phyloP scores from a whole-genome alignment of 208 protist species.

The Trypanosoma boissoni region DNA sequence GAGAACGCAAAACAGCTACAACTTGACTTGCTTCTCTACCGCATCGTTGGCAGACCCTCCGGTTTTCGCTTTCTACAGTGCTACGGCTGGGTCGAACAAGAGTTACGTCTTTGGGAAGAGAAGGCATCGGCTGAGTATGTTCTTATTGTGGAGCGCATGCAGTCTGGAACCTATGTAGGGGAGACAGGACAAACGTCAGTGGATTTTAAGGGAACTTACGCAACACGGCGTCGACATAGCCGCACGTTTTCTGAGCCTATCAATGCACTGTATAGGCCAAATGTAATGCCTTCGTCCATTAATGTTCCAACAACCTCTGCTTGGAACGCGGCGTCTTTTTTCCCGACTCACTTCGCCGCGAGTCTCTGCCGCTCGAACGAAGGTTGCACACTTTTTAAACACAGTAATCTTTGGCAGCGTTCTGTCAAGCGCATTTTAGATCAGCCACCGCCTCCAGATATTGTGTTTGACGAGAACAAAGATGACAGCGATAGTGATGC shows the following conservation, averaged over 20 bases:
- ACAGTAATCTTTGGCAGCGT: slow-evolving; percentile 79
- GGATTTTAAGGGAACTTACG: slow-evolving; percentile 20
- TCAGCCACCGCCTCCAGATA: slow-evolving; percentile 71
- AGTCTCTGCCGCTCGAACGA: slow-evolving; percentile 72
- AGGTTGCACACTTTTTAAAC: slow-evolving; percentile 78
- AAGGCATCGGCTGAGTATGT: slow-evolving; percentile 57
- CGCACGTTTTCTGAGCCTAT: slow-evolving; percentile 47
- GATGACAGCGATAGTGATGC: slow-evolving; percentile 48
- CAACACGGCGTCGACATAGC: slow-evolving; percentile 27
- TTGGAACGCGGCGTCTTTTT: slow-evolving; percentile 25
- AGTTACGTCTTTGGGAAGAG: slow-evolving; percentile 80
- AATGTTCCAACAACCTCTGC: slow-evolving; percentile 18
- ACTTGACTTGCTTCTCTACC: slow-evolving; percentile 72
- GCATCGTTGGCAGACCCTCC: slow-evolving; percentile 62
- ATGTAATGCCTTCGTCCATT: slow-evolving; percentile 34
- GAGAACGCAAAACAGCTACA: slow-evolving; percentile 63
- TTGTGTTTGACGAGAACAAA: slow-evolving; percentile 55
- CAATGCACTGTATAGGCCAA: slow-evolving; percentile 12
- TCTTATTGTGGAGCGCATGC: slow-evolving; percentile 44
- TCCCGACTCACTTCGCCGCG: slow-evolving; percentile 80
- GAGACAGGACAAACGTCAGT: slow-evolving; percentile 4
- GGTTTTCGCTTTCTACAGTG: slow-evolving; percentile 85
- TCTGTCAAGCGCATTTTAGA: slow-evolving; percentile 60
- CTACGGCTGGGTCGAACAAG: slow-evolving; percentile 83
- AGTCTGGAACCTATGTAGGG: slow-evolving; percentile 31